phyloP scores from a whole-genome alignment of 1,284 basidiomycete species.

The Ceratobasidium sp. region DNA sequence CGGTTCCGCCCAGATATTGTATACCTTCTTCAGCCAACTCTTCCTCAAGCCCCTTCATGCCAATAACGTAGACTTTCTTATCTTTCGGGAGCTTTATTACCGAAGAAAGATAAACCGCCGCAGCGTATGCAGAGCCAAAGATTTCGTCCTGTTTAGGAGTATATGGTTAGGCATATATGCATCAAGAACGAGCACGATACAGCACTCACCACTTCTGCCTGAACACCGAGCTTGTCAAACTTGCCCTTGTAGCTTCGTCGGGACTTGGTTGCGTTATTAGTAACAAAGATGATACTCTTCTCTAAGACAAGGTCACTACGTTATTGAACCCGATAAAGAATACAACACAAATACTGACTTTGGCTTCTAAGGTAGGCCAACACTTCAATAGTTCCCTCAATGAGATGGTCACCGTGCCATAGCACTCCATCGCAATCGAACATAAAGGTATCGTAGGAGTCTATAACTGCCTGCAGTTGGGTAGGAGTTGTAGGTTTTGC shows the following conservation, averaged over 20 bases:
- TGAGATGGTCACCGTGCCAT: constrained; percentile 86
- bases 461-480: constrained; percentile 64
- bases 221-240: constrained; percentile 89
- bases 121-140: constrained; percentile 94
- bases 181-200: constrained; percentile 21
- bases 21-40: constrained; percentile 90
- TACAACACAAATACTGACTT: constrained; percentile 64
- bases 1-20: constrained; percentile 86
- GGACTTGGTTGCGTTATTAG: constrained; percentile 98
- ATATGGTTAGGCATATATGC: constrained; percentile 23
- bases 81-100: constrained; percentile 89
- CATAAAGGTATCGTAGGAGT: constrained; percentile 91
- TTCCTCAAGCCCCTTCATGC: constrained; percentile 92
- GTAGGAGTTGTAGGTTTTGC: constrained; percentile 35
- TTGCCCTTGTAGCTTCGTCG: constrained; percentile 88
- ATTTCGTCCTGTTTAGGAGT: constrained; percentile 81
- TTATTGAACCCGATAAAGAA: neutral
- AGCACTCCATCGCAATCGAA: constrained; percentile 98
- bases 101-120: constrained; percentile 92
- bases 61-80: constrained; percentile 97
- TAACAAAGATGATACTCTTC: constrained; percentile 94
- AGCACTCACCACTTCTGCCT: constrained; percentile 81
- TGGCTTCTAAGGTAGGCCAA: constrained; percentile 73
- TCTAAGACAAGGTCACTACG: constrained; percentile 61
- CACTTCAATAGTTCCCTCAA: constrained; percentile 82